Evolutionary conservation across 164 flowering plant species (phyloP), one percentile per base, ranked within the genome.

Genomic region (Magnolia officinalis): DNA sequence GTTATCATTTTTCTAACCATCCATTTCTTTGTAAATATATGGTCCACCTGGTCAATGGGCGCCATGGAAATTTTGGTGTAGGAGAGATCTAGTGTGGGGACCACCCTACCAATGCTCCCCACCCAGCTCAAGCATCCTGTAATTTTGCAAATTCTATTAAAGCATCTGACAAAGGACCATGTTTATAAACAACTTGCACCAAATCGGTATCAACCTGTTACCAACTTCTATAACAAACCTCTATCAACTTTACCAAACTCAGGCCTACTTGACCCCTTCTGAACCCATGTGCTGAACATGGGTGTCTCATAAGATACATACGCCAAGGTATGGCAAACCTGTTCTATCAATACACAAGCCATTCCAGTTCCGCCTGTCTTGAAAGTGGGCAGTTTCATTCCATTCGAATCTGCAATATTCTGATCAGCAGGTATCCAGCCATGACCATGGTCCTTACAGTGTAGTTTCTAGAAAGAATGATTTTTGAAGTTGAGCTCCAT

Each of bases 131-230:
- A 26, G 29, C 29, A 26, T 26, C 29, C 29, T 1, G 29, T 26
- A 55, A 2, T 55, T 16, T 16, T 55, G 61, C 11, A 55, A 55
- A 11, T 55, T 11, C 61, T 55, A 16, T 8, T 50, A 50, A 70
- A 49, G 5, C 14, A 68, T n/a, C 24, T n/a, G n/a, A 16, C 18
- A 70, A 14, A 68, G 45, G 24, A 66, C 37, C 6, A 68, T 10
- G 19, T 11, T 55, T 11, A 68, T 18, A 68, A 68, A 49, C 72
- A 70, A 70, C 50, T n/a, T 68, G 51, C 29, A 68, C 71, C 71
- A 68, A 68, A 68, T n/a, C 13, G 1, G 2, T 49, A 70, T 29
- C 74, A 72, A 72, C 64, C 63, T 24, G 23, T 19, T 20, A 51
- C 65, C 74, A n/a, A 55, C 63, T 55, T 55, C n/a, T 58, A 52